A percentile compares a stretch with the other conserved stretches of the same genome.
phyloP scores from a whole-genome alignment of 1,139 yeast genomes.

The Nakaseomyces sp. region DNA sequence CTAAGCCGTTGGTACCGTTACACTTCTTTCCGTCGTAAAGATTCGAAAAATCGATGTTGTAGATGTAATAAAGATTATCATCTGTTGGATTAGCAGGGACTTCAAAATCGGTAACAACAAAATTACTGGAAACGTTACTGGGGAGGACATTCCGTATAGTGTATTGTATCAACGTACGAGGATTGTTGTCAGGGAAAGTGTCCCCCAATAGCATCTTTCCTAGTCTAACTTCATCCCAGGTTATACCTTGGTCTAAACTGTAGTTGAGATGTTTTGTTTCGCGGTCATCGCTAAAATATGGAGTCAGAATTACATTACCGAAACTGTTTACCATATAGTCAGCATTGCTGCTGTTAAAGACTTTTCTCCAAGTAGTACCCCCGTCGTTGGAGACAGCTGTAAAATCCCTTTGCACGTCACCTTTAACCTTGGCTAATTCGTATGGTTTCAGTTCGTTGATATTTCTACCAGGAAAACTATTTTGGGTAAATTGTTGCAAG shows the following conservation, averaged over 20 bases:
- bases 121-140: not conserved
- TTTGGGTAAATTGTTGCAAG: not conserved
- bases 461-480: too few species aligned
- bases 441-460: too few species aligned
- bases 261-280: slow-evolving; percentile 36
- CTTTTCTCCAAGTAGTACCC: slow-evolving; percentile 47
- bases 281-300: slow-evolving; percentile 25
- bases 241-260: slow-evolving; percentile 66
- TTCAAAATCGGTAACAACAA: too few species aligned
- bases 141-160: too few species aligned
- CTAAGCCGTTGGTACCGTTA: slow-evolving; percentile 46
- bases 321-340: slow-evolving; percentile 63
- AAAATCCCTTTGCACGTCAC: not conserved
- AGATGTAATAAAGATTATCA: not conserved
- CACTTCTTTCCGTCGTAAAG: slow-evolving; percentile 36
- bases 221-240: too few species aligned
- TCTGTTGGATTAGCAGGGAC: too few species aligned
- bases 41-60: not conserved
- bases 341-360: slow-evolving; percentile 46
- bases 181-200: not conserved
- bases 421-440: too few species aligned
- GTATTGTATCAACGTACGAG: too few species aligned
- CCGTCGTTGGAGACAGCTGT: slow-evolving; percentile 5
- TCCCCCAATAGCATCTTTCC: too few species aligned
- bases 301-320: slow-evolving; percentile 60